Evolutionary conservation across 768 basidiomycete genomes (phyloP).

Genomic region (Russula compacta): DNA sequence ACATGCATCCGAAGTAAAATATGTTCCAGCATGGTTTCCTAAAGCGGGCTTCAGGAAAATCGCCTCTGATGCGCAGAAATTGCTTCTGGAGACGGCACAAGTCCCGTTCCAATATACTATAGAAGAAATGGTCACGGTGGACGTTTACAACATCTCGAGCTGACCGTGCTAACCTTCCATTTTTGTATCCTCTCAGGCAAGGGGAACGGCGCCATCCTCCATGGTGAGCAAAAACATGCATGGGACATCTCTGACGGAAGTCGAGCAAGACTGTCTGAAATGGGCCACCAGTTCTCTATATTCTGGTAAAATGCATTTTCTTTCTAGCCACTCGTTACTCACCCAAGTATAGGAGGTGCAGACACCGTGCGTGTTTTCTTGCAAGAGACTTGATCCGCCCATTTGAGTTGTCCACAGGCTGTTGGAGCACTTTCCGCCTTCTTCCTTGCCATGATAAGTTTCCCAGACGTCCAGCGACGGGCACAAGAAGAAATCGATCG

Average conservation of each 20-base stretch:
- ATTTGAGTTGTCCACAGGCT: constrained; percentile 12
- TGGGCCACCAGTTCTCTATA: constrained; percentile 21
- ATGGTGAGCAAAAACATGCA: constrained; percentile 14
- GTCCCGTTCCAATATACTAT: not conserved
- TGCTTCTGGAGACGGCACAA: not conserved
- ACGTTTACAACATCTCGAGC: not conserved
- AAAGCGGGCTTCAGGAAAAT: constrained; percentile 22
- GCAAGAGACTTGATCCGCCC: not conserved
- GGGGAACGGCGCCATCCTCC: constrained; percentile 19
- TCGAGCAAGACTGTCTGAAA: constrained; percentile 19
- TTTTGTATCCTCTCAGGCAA: constrained; percentile 14
- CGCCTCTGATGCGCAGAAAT: constrained; percentile 5
- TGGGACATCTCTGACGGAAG: not conserved
- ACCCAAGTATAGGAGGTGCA: constrained; percentile 4
- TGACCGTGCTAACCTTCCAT: not conserved
- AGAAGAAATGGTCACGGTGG: constrained; percentile 3
- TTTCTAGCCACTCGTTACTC: not conserved
- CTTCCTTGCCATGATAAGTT: constrained; percentile 22
- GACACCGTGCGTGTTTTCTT: constrained; percentile 13
- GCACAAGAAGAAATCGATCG: constrained; percentile 26
- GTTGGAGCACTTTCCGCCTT: constrained; percentile 20
- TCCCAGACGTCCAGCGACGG: constrained; percentile 22
- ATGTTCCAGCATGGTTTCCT: constrained; percentile 25
- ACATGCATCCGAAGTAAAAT: constrained; percentile 6
- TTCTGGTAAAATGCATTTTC: constrained; percentile 6